Base-by-base conservation (phyloP, 106 monocot genomes). In the Posidonia australis region DNA sequence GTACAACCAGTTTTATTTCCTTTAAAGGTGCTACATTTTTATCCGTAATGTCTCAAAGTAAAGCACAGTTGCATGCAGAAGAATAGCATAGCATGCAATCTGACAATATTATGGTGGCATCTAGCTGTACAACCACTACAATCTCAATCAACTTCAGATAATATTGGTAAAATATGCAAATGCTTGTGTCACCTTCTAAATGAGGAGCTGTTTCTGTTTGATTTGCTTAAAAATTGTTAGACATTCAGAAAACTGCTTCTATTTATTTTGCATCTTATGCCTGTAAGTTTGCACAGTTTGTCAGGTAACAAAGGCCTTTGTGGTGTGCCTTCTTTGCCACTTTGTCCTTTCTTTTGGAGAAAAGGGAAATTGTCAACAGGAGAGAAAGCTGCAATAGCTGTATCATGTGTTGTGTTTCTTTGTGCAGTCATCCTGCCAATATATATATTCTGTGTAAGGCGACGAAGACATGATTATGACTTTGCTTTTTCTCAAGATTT, bases 241-340 rank as follows among this genome's bases (percentile, higher is more conserved):
- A n/a, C 36, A 36, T 4, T 36, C 36, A 7, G 43, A 25, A 64
- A 18, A 64, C 51, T 30, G 27, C 11, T 47, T 20, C 17, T 2
- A 16, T 10, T 65, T 27, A 13, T 65, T 65, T 28, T 65, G 9
- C 26, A 24, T 29, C 26, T 51, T 18, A 65, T 51, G 17, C 23
- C 12, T 42, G 20, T 52, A 47, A 23, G 14, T 16, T 66, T 60
- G 27, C 26, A 0, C 82, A 98, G 98, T 76, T 77, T 98, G 16
- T 79, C 91, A 83, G 87, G 98, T 70, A 98, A 98, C 68, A 91
- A 79, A 68, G 87, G 83, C n/a, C 73, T 98, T 36, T 98, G 98
- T 67, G 98, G 98, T 57, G 98, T 91, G 53, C 98, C 98, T 52
- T 79, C 91, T 53, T 73, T 98, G 72, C 91, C 98, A 30, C 77